Percentiles rank a stretch among this genome's conserved stretches.
phyloP scores from a whole-genome alignment of 441 rosid genomes.

The Gossypium davidsonii region DNA sequence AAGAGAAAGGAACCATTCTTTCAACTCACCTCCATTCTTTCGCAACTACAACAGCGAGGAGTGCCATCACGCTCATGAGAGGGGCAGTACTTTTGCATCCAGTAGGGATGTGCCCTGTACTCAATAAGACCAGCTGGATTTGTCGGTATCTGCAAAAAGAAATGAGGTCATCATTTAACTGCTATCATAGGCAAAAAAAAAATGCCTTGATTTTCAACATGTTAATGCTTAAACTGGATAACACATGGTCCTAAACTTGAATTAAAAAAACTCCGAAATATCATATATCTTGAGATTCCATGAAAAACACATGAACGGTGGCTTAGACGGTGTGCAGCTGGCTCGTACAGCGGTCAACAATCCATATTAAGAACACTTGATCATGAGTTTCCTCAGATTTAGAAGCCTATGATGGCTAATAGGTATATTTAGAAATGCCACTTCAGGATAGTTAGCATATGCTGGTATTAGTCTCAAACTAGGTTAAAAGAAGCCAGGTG shows the following conservation, averaged over 20 bases:
- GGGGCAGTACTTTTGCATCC: constrained; percentile 89
- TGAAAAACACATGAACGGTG: background rate
- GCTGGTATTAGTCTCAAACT: background rate
- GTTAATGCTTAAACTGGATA: background rate
- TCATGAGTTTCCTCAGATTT: background rate
- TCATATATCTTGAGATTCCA: background rate
- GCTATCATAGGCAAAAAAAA: background rate
- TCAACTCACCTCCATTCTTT: constrained; percentile 88
- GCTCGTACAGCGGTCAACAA: background rate
- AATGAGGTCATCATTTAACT: background rate
- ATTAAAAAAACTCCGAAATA: background rate
- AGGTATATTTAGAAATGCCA: background rate
- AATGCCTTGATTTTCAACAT: background rate
- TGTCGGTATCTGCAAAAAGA: constrained; percentile 64
- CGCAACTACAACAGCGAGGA: constrained; percentile 92
- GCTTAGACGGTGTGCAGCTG: background rate
- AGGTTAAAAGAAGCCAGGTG: background rate
- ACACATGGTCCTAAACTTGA: background rate
- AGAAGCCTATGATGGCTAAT: background rate
- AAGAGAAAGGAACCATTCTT: background rate
- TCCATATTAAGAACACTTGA: background rate
- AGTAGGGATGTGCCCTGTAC: constrained; percentile 88
- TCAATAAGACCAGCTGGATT: constrained; percentile 72
- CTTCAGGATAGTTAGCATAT: background rate
- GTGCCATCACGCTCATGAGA: constrained; percentile 87